Percentiles rank a stretch among this genome's conserved stretches.
phyloP scores from a whole-genome alignment of 108 stramenopile species.

The Stephanodiscus triporus region DNA sequence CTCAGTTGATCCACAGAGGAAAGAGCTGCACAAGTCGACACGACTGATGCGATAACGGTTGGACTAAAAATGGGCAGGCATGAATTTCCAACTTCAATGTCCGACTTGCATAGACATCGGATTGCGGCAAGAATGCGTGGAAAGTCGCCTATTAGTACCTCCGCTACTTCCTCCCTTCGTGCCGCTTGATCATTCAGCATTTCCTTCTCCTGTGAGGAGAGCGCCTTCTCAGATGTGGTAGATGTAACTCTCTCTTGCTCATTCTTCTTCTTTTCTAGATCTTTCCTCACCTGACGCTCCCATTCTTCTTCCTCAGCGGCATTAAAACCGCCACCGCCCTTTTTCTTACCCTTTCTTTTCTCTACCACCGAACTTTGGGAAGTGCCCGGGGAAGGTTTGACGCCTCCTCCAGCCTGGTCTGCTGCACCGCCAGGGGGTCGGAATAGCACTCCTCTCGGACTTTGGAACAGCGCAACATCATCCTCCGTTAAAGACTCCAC shows the following conservation, averaged over 20 bases:
- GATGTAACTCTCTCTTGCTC: constrained; percentile 9
- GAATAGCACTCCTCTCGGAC: constrained; percentile 44
- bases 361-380: constrained; percentile 14
- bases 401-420: constrained; percentile 13
- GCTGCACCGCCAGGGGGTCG: constrained; percentile 3
- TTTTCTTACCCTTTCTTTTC: constrained; percentile 51
- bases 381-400: constrained; percentile 4
- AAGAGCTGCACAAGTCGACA: constrained; percentile 58
- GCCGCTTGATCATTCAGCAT: constrained; percentile 57
- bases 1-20: constrained; percentile 35
- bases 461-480: constrained; percentile 39
- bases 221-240: constrained; percentile 11
- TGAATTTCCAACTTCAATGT: constrained; percentile 88
- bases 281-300: constrained; percentile 86
- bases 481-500: constrained; percentile 48
- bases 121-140: constrained; percentile 58
- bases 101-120: constrained; percentile 61
- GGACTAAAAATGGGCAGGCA: constrained; percentile 59
- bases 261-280: constrained; percentile 73
- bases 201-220: constrained; percentile 70
- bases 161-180: constrained; percentile 39
- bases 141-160: constrained; percentile 47
- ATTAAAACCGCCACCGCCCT: constrained; percentile 50
- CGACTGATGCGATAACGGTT: constrained; percentile 52
- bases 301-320: constrained; percentile 84